These are phyloP conservation scores for Tuber borchii DNA, from an alignment of 495 filamentous ascomycete genomes.

Conservation along the genomic window DNA sequence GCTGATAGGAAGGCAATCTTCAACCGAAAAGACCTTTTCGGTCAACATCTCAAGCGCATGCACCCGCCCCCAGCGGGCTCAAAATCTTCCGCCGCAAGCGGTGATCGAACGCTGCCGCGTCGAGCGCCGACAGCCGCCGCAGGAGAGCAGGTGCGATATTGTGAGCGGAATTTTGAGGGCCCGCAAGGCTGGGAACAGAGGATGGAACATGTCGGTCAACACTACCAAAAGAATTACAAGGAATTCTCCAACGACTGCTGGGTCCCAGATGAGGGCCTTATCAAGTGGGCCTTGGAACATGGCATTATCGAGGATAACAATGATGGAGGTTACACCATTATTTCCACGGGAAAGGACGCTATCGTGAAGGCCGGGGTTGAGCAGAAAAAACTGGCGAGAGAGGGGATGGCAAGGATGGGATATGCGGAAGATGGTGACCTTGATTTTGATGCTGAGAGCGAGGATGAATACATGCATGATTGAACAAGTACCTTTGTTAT, in stretches of 20 bases:
- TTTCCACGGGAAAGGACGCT: constrained; percentile 42
- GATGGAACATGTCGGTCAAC: constrained; percentile 86
- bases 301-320: constrained; percentile 53
- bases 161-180: constrained; percentile 56
- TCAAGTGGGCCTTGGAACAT: constrained; percentile 53
- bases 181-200: constrained; percentile 66
- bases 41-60: constrained; percentile 90
- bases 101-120: constrained; percentile 51
- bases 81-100: constrained; percentile 45
- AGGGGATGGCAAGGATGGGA: constrained; percentile 9
- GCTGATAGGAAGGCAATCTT: constrained; percentile 59
- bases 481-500: neutral
- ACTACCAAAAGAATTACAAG: constrained; percentile 56
- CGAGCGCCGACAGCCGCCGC: constrained; percentile 56
- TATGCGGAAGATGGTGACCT: neutral
- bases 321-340: constrained; percentile 49
- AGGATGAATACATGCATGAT: constrained; percentile 2
- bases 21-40: constrained; percentile 90
- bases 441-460: constrained; percentile 20
- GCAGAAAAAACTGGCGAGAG: neutral
- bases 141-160: constrained; percentile 64
- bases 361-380: constrained; percentile 15
- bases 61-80: constrained; percentile 55
- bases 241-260: constrained; percentile 47
- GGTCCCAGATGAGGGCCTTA: constrained; percentile 51